phyloP scores from a whole-genome alignment of 495 filamentous ascomycete species.

The Massariosphaeria phaeospora region DNA sequence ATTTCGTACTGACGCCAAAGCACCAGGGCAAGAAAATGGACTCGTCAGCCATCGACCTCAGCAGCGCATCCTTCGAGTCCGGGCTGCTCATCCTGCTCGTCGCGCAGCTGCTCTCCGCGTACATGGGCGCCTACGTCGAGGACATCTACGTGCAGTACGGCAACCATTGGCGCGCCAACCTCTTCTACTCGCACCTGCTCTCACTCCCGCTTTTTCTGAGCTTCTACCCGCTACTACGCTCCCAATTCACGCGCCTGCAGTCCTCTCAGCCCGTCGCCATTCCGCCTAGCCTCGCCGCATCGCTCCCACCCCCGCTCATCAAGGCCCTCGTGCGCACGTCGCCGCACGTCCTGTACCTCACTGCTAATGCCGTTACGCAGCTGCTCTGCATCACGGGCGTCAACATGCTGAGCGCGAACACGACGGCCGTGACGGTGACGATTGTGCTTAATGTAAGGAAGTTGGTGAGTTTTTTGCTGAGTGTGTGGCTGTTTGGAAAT shows the following conservation, averaged over 20 bases:
- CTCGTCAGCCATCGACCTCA: slow-evolving; percentile 24
- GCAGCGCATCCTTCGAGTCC: slow-evolving; percentile 52
- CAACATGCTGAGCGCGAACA: slow-evolving; percentile 77
- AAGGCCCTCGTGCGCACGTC: slow-evolving; percentile 24
- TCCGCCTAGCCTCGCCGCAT: slow-evolving; percentile 6
- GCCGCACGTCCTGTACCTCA: slow-evolving; percentile 25
- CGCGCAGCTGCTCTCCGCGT: slow-evolving; percentile 83
- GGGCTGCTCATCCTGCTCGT: slow-evolving; percentile 81
- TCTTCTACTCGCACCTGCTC: slow-evolving; percentile 86
- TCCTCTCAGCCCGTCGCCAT: slow-evolving; percentile 36
- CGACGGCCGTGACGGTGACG: slow-evolving; percentile 88
- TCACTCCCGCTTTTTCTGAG: slow-evolving; percentile 64
- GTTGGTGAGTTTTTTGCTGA: slow-evolving; percentile 82
- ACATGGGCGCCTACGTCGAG: slow-evolving; percentile 93
- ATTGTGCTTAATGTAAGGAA: slow-evolving; percentile 95
- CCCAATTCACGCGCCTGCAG: slow-evolving; percentile 49
- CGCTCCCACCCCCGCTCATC: slow-evolving; percentile 7
- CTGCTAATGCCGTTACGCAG: slow-evolving; percentile 77
- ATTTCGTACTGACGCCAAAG: too few relatives aligned
- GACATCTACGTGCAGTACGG: slow-evolving; percentile 80
- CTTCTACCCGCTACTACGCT: slow-evolving; percentile 44
- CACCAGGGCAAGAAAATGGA: slow-evolving; percentile 42
- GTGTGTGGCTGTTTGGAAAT: slow-evolving; percentile 92
- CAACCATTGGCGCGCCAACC: slow-evolving; percentile 88
- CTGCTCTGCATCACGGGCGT: slow-evolving; percentile 93